phyloP scores from a whole-genome alignment of 2,329 filamentous ascomycete species.

The Dendrostoma leiphaemia region DNA sequence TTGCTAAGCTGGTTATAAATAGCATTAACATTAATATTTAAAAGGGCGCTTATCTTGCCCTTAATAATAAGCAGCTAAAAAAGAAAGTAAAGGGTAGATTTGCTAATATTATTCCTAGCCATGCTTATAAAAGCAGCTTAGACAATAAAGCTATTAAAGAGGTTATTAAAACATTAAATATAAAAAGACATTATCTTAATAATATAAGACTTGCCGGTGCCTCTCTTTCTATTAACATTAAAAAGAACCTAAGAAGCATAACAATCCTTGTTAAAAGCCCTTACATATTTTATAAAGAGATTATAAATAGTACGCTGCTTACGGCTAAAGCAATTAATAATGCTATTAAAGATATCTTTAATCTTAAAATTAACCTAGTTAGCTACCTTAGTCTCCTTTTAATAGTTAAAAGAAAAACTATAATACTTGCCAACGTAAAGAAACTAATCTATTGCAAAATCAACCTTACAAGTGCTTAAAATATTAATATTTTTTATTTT shows the following conservation, averaged over 20 bases:
- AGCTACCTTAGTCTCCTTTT: background rate
- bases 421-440: background rate
- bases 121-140: no score
- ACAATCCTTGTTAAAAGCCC: background rate
- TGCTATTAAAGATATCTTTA: no score
- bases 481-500: background rate
- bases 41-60: no score
- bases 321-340: background rate
- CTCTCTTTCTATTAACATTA: background rate
- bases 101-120: no score
- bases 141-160: no score
- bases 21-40: no score
- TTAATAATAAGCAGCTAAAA: no score
- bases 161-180: no score
- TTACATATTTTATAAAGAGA: background rate
- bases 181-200: background rate
- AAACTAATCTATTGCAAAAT: no score
- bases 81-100: no score
- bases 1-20: background rate
- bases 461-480: background rate
- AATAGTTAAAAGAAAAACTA: background rate
- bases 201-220: background rate
- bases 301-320: background rate
- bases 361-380: no score
- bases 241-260: background rate